phyloP scores from a whole-genome alignment of 768 basidiomycete species.

The Pulveroboletus ravenelii region DNA sequence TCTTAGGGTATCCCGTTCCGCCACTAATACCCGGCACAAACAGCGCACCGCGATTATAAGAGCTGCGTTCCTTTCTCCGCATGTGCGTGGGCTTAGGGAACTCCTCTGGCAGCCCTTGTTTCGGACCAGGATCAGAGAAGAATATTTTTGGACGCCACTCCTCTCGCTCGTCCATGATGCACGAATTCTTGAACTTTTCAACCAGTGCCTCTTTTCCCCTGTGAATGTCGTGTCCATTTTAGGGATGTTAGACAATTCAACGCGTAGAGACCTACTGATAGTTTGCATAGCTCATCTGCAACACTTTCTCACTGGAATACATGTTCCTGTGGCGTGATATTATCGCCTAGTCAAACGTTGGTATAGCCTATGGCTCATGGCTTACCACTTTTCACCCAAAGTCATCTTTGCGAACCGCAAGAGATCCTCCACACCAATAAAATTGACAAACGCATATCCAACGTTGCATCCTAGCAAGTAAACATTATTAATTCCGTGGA shows the following conservation, averaged over 20 bases:
- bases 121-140: constrained; percentile 63
- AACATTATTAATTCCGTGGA: constrained; percentile 1
- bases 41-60: constrained; percentile 68
- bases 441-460: constrained; percentile 87
- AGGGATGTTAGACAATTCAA: constrained; percentile 4
- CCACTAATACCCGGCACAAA: constrained; percentile 47
- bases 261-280: constrained; percentile 65
- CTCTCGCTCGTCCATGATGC: constrained; percentile 84
- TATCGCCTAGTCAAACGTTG: not conserved
- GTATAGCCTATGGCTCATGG: not conserved
- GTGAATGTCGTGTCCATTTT: constrained; percentile 2
- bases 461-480: constrained; percentile 63
- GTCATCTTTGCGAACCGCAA: constrained; percentile 67
- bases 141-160: constrained; percentile 84
- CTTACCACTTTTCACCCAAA: constrained; percentile 79
- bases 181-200: constrained; percentile 89
- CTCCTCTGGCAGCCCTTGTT: constrained; percentile 71
- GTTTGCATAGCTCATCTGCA: constrained; percentile 90
- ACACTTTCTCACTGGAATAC: constrained; percentile 86
- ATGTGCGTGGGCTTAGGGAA: constrained; percentile 83
- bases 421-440: constrained; percentile 73
- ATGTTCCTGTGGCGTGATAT: constrained; percentile 59
- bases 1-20: constrained; percentile 24
- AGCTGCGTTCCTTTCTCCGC: constrained; percentile 77
- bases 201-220: constrained; percentile 89